phyloP scores from a whole-genome alignment of 2,329 filamentous ascomycete species.

The Botryosphaeria dothidea region DNA sequence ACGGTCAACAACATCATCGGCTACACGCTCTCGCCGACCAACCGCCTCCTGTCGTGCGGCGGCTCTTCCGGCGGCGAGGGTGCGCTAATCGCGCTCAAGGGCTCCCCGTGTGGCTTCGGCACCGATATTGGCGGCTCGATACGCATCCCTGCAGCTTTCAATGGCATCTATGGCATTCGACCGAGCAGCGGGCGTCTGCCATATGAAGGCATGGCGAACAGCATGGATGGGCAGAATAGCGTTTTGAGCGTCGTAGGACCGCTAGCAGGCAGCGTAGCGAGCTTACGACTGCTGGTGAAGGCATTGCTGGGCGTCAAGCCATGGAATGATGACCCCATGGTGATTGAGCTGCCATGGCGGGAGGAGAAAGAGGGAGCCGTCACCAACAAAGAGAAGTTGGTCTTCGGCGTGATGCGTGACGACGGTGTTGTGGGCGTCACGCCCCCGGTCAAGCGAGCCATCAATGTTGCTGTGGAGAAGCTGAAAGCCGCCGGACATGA shows the following conservation, averaged over 20 bases:
- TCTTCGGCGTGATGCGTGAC: constrained; percentile 27
- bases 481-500: constrained; percentile 32
- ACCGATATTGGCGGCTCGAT: constrained; percentile 61
- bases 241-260: constrained; percentile 66
- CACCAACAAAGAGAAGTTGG: constrained; percentile 47
- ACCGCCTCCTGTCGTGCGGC: constrained; percentile 55
- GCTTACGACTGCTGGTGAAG: constrained; percentile 58
- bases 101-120: constrained; percentile 58
- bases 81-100: constrained; percentile 55
- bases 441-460: constrained; percentile 27
- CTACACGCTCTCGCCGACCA: constrained; percentile 59
- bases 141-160: constrained; percentile 61
- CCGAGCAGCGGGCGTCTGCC: constrained; percentile 55
- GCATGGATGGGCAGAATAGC: constrained; percentile 64
- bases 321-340: constrained; percentile 67
- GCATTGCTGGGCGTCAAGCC: constrained; percentile 59
- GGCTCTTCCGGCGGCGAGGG: constrained; percentile 63
- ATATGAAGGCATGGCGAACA: constrained; percentile 54
- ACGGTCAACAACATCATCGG: constrained; percentile 64
- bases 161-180: constrained; percentile 58
- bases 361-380: constrained; percentile 46
- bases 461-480: constrained; percentile 29
- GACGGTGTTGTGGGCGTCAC: constrained; percentile 7
- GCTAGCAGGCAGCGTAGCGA: constrained; percentile 57
- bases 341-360: constrained; percentile 65